Evolutionary conservation across 2,329 filamentous ascomycete genomes (phyloP).

Genomic region (Sarocladiaceae sp.): DNA sequence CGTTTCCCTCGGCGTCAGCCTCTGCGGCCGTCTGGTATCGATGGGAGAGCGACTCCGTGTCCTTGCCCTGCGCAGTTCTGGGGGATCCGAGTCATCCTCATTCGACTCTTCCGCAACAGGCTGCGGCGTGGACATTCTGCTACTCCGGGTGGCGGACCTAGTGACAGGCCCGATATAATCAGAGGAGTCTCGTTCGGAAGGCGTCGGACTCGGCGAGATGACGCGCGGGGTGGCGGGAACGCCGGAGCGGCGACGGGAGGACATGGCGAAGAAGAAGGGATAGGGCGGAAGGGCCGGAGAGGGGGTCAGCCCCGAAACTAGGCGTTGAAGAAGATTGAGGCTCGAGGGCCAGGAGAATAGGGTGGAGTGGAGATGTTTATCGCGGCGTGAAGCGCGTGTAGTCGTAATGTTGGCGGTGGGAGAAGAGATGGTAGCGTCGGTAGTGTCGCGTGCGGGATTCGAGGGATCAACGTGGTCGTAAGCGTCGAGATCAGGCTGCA

Average conservation of each 20-base stretch:
- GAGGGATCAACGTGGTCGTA: background rate
- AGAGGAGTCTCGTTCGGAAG: conserved; percentile 25
- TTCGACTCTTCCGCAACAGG: conserved; percentile 54
- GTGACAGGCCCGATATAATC: conserved; percentile 67
- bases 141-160: conserved; percentile 60
- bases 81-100: conserved; percentile 32
- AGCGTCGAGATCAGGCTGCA: background rate
- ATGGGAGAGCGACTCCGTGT: conserved; percentile 67
- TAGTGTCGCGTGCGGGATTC: background rate
- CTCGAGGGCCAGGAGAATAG: conserved; percentile 37
- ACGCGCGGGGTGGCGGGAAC: conserved; percentile 78
- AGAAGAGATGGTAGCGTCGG: background rate
- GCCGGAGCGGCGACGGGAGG: conserved; percentile 38
- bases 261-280: conserved; percentile 47
- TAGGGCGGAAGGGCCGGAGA: conserved; percentile 49
- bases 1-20: conserved; percentile 42
- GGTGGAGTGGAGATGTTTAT: conserved; percentile 40
- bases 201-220: conserved; percentile 78
- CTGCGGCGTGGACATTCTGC: conserved; percentile 48
- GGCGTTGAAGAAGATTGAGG: conserved; percentile 40
- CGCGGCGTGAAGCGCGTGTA: conserved; percentile 36
- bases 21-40: conserved; percentile 42
- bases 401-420: background rate
- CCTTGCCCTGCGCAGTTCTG: conserved; percentile 55
- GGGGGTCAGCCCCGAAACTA: conserved; percentile 50